These are phyloP conservation scores for Nicotiana rustica DNA, from an alignment of 305 asterid species.

Conservation along the genomic window DNA sequence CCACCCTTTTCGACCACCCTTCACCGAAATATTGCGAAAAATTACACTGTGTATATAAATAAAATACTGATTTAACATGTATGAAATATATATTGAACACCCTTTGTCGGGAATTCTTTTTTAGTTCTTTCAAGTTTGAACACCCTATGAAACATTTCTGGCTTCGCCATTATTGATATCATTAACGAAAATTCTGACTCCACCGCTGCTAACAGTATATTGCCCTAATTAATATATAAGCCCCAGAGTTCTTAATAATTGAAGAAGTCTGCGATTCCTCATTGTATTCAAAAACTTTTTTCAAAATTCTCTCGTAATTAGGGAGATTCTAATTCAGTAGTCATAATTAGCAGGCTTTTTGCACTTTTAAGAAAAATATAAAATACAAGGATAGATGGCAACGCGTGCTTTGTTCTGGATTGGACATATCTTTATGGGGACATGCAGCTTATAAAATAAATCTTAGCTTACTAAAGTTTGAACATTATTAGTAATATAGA, in stretches of 20 bases:
- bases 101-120: too few relatives aligned
- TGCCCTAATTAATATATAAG: background rate
- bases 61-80: too few relatives aligned
- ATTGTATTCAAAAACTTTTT: conserved; percentile 24
- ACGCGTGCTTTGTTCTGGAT: conserved; percentile 37
- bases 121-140: too few relatives aligned
- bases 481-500: conserved; percentile 9
- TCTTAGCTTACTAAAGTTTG: conserved; percentile 13
- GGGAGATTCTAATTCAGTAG: conserved; percentile 34
- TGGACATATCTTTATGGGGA: conserved; percentile 38
- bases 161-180: too few relatives aligned
- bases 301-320: conserved; percentile 30
- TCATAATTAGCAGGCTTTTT: conserved; percentile 22
- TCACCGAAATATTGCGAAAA: too few relatives aligned
- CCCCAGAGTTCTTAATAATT: background rate
- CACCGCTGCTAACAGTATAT: too few relatives aligned
- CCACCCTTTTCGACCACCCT: too few relatives aligned
- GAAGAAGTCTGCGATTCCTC: conserved; percentile 24
- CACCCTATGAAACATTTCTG: too few relatives aligned
- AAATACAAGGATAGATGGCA: background rate
- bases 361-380: background rate
- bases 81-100: too few relatives aligned
- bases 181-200: too few relatives aligned
- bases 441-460: conserved; percentile 31
- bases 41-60: too few relatives aligned